phyloP scores from a whole-genome alignment of 345 rosid species.

The Camelina neglecta region DNA sequence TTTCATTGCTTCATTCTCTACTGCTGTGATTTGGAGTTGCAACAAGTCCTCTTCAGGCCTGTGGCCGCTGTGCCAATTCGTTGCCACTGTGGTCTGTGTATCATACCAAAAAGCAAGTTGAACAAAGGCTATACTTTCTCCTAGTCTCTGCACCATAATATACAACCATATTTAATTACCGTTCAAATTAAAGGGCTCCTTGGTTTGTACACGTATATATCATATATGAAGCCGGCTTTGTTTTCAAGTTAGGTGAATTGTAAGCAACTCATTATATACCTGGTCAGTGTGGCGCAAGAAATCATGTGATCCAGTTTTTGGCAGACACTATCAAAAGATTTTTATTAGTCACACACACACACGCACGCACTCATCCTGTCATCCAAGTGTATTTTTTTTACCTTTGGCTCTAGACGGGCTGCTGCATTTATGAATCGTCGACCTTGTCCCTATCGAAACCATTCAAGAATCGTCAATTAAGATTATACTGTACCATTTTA shows the following conservation, averaged over 20 bases:
- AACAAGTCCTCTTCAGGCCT: background rate
- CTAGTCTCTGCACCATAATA: background rate
- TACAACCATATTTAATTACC: conserved; percentile 42
- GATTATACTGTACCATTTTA: background rate
- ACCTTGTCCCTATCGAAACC: too few species aligned
- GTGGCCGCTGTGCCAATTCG: background rate
- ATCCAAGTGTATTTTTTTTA: too few species aligned
- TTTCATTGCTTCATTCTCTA: conserved; percentile 74
- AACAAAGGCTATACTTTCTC: background rate
- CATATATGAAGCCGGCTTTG: conserved; percentile 56
- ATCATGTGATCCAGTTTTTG: too few species aligned
- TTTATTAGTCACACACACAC: too few species aligned
- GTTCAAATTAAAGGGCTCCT: conserved; percentile 55
- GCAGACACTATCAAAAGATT: too few species aligned
- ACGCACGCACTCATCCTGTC: too few species aligned
- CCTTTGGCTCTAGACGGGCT: too few species aligned
- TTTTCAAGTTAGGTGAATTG: conserved; percentile 50
- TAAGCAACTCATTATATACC: too few species aligned
- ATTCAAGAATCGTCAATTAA: too few species aligned
- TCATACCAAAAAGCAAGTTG: background rate
- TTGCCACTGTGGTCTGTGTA: conserved; percentile 14
- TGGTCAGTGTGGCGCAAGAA: too few species aligned
- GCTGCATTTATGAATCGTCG: too few species aligned
- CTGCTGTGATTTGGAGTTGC: conserved; percentile 61
- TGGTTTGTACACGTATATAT: conserved; percentile 47